Percentiles rank a stretch among this genome's conserved stretches.
phyloP scores from a whole-genome alignment of 805 yeast genomes.

The Cyberlindnera sargentensis region DNA sequence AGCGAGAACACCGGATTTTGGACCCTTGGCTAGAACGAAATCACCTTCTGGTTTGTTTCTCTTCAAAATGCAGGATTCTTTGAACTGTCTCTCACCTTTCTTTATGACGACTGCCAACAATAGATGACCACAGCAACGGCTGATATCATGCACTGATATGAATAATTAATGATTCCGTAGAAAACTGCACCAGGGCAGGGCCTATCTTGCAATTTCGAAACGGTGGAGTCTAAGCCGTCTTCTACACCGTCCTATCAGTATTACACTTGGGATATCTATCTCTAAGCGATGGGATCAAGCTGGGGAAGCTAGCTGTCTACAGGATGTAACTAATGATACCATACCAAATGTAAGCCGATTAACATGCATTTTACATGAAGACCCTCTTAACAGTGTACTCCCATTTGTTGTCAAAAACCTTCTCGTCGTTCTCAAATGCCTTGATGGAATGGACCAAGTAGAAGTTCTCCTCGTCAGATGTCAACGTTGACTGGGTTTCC shows the following conservation, averaged over 20 bases:
- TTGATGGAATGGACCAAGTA: constrained; percentile 26
- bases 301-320: too few species aligned
- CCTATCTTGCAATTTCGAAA: too few species aligned
- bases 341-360: too few species aligned
- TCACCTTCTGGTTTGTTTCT: constrained; percentile 1
- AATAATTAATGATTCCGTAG: too few species aligned
- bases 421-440: constrained; percentile 29
- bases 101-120: neutral
- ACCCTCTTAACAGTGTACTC: constrained; percentile 28
- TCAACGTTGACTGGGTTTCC: constrained; percentile 26
- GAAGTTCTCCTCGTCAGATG: constrained; percentile 28
- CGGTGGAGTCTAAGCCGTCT: too few species aligned
- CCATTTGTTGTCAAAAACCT: constrained; percentile 30
- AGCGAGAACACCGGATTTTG: neutral
- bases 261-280: too few species aligned
- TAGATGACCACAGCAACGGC: too few species aligned
- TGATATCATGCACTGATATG: too few species aligned
- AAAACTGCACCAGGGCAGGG: too few species aligned
- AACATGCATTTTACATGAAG: constrained; percentile 10
- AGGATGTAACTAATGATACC: too few species aligned
- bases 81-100: constrained; percentile 1
- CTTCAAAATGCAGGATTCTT: neutral
- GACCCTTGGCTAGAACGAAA: neutral
- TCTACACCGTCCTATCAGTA: too few species aligned
- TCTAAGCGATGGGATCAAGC: too few species aligned